Base-by-base conservation (phyloP, 208 protist species). In the Acanthamoeba polyphaga region DNA sequence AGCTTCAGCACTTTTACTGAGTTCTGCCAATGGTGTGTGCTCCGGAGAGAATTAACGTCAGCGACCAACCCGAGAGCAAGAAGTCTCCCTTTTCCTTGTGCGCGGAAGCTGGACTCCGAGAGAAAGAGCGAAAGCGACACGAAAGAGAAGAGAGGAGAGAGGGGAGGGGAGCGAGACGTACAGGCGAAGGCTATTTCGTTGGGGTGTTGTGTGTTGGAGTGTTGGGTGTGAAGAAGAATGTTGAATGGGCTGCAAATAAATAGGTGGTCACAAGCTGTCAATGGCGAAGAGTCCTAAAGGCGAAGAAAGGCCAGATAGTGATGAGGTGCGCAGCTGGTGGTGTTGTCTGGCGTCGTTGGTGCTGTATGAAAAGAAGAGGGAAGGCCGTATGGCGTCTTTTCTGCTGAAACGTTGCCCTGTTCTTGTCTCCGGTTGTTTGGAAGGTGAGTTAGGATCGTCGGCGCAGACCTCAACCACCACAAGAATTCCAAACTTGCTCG, bases 381-480 rank as follows among this genome's bases (percentile, higher is more conserved):
- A 1, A 27, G 55, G 19, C 64, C 5, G 64, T 70, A 32, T 27
- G 62, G 49, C 7, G 70, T 78, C 70, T 78, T 49, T 78, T 78
- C 70, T 51, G 70, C 70, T 78, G 70, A 78, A 78, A 78, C 34
- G 70, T 78, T 78, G 70, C 34, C 34, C 17, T 68, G 17, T 22
- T 22, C n/a, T 78, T 51, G 43, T 1, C 34, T 17, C 38, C n/a
- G 70, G 12, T 29, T 32, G 34, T n/a, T 34, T 9, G 3, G 10
- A 32, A 3, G 38, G 70, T 10, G 17, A 51, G 70, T 38, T 78
- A 13, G 38, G 70, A 49, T 78, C 34, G 12, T 78, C 0, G 70
- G 70, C 64, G 27, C 27, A 12, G 64, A 32, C n/a, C 64, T 27
- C 27, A 32, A 12, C 58, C 10, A 32, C 27, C 10, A 32, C 10